Percentiles rank a stretch among this genome's conserved stretches.
Conservation (phyloP, 1,284 basidiomycete species). For the Fistulinella cinereoalba region DNA sequence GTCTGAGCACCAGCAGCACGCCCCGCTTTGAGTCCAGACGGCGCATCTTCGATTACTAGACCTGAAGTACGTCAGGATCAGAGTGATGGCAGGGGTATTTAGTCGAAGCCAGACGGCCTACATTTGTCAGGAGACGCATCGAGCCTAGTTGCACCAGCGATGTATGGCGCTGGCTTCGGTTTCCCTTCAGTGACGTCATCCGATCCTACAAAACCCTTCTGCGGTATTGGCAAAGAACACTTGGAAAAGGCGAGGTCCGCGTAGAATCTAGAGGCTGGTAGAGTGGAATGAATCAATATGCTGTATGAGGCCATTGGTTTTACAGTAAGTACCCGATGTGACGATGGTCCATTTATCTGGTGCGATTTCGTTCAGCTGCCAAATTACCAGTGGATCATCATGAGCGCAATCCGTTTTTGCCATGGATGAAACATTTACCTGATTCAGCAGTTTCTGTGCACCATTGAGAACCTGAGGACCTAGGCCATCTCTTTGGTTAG, state of each 20-base stretch:
- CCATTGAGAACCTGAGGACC: constrained; percentile 57
- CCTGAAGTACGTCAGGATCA: constrained; percentile 39
- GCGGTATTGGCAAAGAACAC: constrained; percentile 56
- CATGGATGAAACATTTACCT: constrained; percentile 34
- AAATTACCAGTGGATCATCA: background rate
- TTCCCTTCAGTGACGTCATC: constrained; percentile 75
- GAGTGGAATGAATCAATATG: background rate
- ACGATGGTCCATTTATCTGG: constrained; percentile 68
- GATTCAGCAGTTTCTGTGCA: constrained; percentile 44
- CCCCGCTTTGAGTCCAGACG: constrained; percentile 72
- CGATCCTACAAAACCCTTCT: constrained; percentile 62
- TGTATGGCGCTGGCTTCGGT: constrained; percentile 80
- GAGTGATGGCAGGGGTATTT: background rate
- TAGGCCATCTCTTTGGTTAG: constrained; percentile 41
- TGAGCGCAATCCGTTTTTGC: constrained; percentile 2
- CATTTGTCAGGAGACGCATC: constrained; percentile 51
- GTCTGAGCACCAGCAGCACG: constrained; percentile 71
- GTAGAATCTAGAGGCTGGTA: constrained; percentile 63
- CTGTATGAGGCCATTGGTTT: background rate
- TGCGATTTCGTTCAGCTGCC: constrained; percentile 35
- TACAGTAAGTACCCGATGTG: constrained; percentile 61
- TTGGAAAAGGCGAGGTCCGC: constrained; percentile 59
- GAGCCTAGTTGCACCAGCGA: constrained; percentile 56
- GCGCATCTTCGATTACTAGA: constrained; percentile 83
- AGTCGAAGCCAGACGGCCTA: constrained; percentile 27